These are phyloP conservation scores for Russula lepida DNA, from an alignment of 768 basidiomycete species.

Conservation along the genomic window DNA sequence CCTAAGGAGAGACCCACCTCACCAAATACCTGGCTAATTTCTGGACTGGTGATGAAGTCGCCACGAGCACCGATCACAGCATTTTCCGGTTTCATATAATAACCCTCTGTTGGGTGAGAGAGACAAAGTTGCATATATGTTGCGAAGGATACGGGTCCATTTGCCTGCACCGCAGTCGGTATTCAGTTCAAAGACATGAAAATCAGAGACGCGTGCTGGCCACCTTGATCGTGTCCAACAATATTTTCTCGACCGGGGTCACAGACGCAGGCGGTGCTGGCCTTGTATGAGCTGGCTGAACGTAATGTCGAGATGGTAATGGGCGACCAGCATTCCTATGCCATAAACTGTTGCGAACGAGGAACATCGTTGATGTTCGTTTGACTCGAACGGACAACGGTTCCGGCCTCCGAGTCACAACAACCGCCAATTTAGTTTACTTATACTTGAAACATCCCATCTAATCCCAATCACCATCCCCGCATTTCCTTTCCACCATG, in stretches of 20 bases:
- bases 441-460: not conserved
- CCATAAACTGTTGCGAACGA: not conserved
- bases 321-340: not conserved
- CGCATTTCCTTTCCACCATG: constrained; percentile 34
- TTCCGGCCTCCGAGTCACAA: not conserved
- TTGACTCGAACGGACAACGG: not conserved
- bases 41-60: constrained; percentile 95
- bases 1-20: constrained; percentile 51
- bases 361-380: constrained; percentile 5
- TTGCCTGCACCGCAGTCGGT: constrained; percentile 41
- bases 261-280: not conserved
- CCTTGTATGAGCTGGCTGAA: not conserved
- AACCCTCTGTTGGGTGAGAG: constrained; percentile 82
- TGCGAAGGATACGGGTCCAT: constrained; percentile 82
- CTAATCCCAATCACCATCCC: not conserved
- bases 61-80: constrained; percentile 79
- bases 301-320: not conserved
- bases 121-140: constrained; percentile 91
- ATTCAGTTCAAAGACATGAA: not conserved
- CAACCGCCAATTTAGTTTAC: too few relatives aligned
- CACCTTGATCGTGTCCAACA: constrained; percentile 69
- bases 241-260: constrained; percentile 48
- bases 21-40: constrained; percentile 93
- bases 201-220: constrained; percentile 8
- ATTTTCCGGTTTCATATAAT: constrained; percentile 73